Base-by-base conservation (phyloP, 208 protist genomes). In the Leishmania lainsoni region DNA sequence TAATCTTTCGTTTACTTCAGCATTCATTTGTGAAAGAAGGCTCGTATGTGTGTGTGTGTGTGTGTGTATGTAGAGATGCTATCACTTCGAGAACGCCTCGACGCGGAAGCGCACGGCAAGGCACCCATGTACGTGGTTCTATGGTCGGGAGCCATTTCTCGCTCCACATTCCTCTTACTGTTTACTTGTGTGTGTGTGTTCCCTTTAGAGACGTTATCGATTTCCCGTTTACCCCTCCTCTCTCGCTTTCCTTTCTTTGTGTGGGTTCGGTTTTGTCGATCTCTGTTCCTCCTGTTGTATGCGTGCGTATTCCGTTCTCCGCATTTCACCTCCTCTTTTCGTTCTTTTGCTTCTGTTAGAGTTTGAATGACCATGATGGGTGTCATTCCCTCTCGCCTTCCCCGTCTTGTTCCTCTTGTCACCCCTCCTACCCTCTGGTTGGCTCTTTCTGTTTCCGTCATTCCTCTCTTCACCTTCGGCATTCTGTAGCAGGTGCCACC, bases 391-490 rank as follows among this genome's bases (percentile, higher is more conserved):
- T 66, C 51, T 77, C 54, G 71, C 29, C 59, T 49, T 74, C 35
- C 3, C 26, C 26, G 26, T 65, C 59, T 14, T 58, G 54, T 17
- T 16, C 54, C 14, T 22, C 16, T 39, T 75, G 35, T 69, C 32
- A 14, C 20, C 56, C 35, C 22, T 35, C 39, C 12, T 35, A 61
- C 17, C 68, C 16, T 81, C 29, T 63, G n/a, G 39, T 51, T 29
- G 39, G 48, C 61, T 58, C 66, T 78, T 78, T 52, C 63, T n/a
- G 58, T 65, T 68, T 68, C 29, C 10, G 3, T 22, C 54, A 39
- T 48, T 83, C 73, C 42, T 63, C 66, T 22, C 72, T 48, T 77
- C n/a, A 12, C 26, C 22, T 79, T 75, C 32, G 45, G 35, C 32
- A 49, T 75, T 82, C 51, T 12, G 16, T 69, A 9, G 29, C 52